These are phyloP conservation scores for Ceratobasidium sp. DNA, from an alignment of 1,284 basidiomycete species.

Conservation along the genomic window DNA sequence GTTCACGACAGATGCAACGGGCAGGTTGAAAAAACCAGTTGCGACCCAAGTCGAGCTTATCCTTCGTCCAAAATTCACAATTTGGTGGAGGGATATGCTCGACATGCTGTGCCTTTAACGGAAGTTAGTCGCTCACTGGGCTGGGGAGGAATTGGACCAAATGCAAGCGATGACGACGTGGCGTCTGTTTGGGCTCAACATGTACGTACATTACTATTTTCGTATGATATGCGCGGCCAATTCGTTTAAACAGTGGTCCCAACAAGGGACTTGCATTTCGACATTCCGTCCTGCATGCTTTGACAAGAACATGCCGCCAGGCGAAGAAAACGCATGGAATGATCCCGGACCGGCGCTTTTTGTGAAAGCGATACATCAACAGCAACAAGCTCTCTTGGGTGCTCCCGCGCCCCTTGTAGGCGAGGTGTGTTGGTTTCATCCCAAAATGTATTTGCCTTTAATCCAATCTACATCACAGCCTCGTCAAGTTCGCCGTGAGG, in stretches of 20 bases:
- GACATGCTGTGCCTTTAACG: neutral
- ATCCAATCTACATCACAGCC: neutral
- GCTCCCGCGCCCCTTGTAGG: neutral
- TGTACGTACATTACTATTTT: neutral
- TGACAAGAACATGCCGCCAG: slow-evolving; percentile 14
- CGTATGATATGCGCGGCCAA: neutral
- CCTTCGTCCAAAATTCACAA: neutral
- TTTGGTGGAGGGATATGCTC: slow-evolving; percentile 24
- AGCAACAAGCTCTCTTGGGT: neutral
- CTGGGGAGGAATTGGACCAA: slow-evolving; percentile 2
- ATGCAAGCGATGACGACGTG: slow-evolving; percentile 24
- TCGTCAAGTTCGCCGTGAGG: neutral
- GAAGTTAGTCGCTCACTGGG: slow-evolving; percentile 2
- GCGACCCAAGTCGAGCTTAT: slow-evolving; percentile 4
- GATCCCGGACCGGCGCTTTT: slow-evolving; percentile 27
- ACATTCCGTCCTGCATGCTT: slow-evolving; percentile 10
- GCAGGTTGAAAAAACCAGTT: neutral
- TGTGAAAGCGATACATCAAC: slow-evolving; percentile 5
- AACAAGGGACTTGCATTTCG: slow-evolving; percentile 15
- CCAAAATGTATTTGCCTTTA: neutral
- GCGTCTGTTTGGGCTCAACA: slow-evolving; percentile 16
- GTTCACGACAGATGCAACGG: neutral
- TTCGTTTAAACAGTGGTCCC: neutral
- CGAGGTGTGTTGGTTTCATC: neutral
- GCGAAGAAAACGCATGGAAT: slow-evolving; percentile 32